Evolutionary conservation across 1,284 basidiomycete genomes (phyloP).

Genomic region (Clitocybe nebularis): DNA sequence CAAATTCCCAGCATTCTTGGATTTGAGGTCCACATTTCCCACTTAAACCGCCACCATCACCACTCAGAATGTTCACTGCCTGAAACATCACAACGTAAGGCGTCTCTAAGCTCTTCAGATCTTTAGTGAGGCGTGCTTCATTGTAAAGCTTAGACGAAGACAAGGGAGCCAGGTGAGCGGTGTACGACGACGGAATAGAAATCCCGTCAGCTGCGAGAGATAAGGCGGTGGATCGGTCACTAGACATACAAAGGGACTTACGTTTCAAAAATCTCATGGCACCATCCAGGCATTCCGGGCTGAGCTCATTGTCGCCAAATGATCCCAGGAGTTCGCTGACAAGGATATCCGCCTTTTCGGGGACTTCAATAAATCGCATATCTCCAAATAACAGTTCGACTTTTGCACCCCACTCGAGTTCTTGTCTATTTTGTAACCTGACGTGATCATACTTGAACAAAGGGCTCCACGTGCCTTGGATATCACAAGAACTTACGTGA

Average conservation of each 20-base stretch:
- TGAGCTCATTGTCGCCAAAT: constrained; percentile 98
- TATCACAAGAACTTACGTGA: constrained; percentile 68
- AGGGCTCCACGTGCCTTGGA: constrained; percentile 5
- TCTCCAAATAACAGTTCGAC: constrained; percentile 89
- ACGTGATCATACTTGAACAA: constrained; percentile 8
- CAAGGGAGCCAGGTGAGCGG: constrained; percentile 89
- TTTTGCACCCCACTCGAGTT: constrained; percentile 78
- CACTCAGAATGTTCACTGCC: constrained; percentile 84
- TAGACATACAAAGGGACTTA: constrained; percentile 34
- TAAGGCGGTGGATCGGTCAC: constrained; percentile 6
- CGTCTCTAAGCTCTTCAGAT: constrained; percentile 75
- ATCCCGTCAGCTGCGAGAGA: constrained; percentile 72
- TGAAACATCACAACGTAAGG: constrained; percentile 99
- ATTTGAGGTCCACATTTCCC: constrained; percentile 76
- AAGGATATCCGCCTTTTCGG: constrained; percentile 88
- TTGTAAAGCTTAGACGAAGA: constrained; percentile 91
- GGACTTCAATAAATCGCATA: constrained; percentile 82
- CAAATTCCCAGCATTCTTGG: constrained; percentile 98
- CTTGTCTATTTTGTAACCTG: constrained; percentile 80
- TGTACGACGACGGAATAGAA: constrained; percentile 95
- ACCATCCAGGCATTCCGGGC: constrained; percentile 97
- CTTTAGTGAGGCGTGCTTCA: constrained; percentile 65
- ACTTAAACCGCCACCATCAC: constrained; percentile 54
- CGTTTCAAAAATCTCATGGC: constrained; percentile 88
- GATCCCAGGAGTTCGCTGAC: constrained; percentile 95